Conservation (phyloP, 2,329 filamentous ascomycete genomes). For the Claviceps spartinae region DNA sequence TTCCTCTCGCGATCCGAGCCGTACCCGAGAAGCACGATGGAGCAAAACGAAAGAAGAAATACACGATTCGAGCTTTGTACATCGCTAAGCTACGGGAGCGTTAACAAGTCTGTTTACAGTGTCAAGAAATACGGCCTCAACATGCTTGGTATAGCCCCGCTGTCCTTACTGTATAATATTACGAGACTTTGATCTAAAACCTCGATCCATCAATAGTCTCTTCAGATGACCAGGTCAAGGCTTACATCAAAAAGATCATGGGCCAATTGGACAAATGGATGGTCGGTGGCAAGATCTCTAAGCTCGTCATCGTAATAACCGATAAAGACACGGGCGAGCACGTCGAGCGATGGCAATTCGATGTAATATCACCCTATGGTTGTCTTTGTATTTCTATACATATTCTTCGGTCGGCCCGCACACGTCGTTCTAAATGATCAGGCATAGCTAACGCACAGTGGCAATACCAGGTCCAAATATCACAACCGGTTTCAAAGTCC, state of each 20-base stretch:
- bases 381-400: no score
- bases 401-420: neutral
- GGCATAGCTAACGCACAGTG: slow-evolving; percentile 3
- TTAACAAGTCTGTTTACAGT: slow-evolving; percentile 11
- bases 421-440: neutral
- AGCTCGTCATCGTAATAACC: slow-evolving; percentile 91
- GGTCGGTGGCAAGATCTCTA: slow-evolving; percentile 91
- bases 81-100: neutral
- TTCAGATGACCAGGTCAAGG: slow-evolving; percentile 93
- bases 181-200: slow-evolving; percentile 5
- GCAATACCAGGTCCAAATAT: slow-evolving; percentile 13
- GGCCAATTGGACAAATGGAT: slow-evolving; percentile 96
- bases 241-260: slow-evolving; percentile 99
- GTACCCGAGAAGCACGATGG: neutral
- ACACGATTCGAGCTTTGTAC: neutral
- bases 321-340: slow-evolving; percentile 95
- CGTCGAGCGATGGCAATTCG: slow-evolving; percentile 96
- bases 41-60: neutral
- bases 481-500: slow-evolving; percentile 16
- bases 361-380: slow-evolving; percentile 38
- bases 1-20: neutral
- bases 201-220: slow-evolving; percentile 45
- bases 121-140: slow-evolving; percentile 99
- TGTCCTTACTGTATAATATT: no score
- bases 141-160: slow-evolving; percentile 54